Conservation (phyloP, 1,139 yeast genomes). For the Taiozyma sp. region DNA sequence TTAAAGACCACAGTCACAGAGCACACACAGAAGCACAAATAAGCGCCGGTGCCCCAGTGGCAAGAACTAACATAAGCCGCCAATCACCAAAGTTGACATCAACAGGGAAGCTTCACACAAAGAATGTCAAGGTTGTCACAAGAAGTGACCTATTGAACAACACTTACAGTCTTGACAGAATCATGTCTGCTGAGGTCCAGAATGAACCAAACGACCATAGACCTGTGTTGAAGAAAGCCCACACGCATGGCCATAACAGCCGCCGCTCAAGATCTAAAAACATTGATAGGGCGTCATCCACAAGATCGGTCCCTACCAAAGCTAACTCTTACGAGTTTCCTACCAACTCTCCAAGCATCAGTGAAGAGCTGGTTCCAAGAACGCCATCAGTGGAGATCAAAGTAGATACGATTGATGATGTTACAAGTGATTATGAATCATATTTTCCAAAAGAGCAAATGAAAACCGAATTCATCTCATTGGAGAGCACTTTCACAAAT, state of each 20-base stretch:
- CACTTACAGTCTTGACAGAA: slow-evolving; percentile 9
- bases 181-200: background rate
- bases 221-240: background rate
- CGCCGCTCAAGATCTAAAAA: background rate
- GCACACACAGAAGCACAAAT: background rate
- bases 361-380: background rate
- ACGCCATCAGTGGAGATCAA: background rate
- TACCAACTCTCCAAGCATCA: background rate
- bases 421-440: slow-evolving; percentile 1
- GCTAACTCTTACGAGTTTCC: background rate
- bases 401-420: background rate
- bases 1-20: background rate
- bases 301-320: background rate
- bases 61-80: background rate
- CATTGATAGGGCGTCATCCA: background rate
- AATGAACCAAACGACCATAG: background rate
- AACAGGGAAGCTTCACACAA: slow-evolving; percentile 5
- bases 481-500: slow-evolving; percentile 2
- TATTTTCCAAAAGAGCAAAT: slow-evolving; percentile 5
- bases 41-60: background rate
- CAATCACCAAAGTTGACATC: background rate
- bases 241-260: background rate
- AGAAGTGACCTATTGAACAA: slow-evolving; percentile 20
- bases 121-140: slow-evolving; percentile 5
- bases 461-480: background rate